phyloP scores from a whole-genome alignment of 805 yeast species.

The Candida palmyrensis region DNA sequence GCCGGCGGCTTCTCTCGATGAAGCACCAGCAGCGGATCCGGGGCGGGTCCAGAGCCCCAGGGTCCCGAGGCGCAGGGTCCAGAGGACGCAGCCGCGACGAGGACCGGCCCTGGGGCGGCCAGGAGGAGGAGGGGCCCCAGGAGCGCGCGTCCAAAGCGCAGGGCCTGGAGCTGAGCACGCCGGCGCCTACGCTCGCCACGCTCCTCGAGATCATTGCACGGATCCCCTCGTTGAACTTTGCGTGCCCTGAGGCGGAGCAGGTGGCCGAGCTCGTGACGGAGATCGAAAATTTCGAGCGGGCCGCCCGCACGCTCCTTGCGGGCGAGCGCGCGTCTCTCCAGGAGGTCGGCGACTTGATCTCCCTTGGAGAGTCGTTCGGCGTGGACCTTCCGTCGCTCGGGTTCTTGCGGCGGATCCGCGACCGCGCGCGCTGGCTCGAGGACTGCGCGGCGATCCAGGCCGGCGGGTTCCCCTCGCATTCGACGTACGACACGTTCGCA shows the following conservation, averaged over 20 bases:
- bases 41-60: conserved; percentile 15
- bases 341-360: conserved; percentile 50
- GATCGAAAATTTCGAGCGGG: conserved; percentile 45
- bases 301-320: conserved; percentile 37
- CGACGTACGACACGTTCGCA: conserved; percentile 30
- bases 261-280: conserved; percentile 48
- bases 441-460: conserved; percentile 24
- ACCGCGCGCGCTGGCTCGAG: conserved; percentile 29
- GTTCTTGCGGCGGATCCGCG: conserved; percentile 32
- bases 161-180: too few relatives aligned
- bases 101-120: conserved; percentile 3
- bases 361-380: conserved; percentile 57
- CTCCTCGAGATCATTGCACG: conserved; percentile 41
- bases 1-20: conserved; percentile 47
- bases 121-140: conserved; percentile 12
- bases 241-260: conserved; percentile 56
- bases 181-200: too few relatives aligned
- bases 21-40: conserved; percentile 48
- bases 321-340: conserved; percentile 22
- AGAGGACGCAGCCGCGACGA: conserved; percentile 5
- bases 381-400: conserved; percentile 44
- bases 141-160: too few relatives aligned
- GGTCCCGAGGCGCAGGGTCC: conserved; percentile 8
- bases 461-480: conserved; percentile 37
- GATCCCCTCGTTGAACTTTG: conserved; percentile 42